phyloP scores from a whole-genome alignment of 2,329 filamentous ascomycete genomes.

The Penicillium expansum region DNA sequence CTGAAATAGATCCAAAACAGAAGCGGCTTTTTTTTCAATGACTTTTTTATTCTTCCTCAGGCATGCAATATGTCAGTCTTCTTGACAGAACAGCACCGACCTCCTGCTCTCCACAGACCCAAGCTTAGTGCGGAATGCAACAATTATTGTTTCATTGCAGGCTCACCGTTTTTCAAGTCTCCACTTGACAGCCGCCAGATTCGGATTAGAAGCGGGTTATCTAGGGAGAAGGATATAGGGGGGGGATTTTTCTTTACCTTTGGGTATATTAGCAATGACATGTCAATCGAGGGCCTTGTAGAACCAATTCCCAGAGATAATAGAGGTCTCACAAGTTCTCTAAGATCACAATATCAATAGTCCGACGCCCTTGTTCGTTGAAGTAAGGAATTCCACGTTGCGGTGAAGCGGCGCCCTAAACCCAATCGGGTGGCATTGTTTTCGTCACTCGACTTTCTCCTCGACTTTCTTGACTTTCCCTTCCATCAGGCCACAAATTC shows the following conservation, averaged over 20 bases:
- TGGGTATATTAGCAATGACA: not conserved
- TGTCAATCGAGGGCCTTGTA: not conserved
- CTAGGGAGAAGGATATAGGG: not conserved
- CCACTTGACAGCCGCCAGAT: conserved; percentile 5
- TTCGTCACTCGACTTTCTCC: conserved; percentile 19
- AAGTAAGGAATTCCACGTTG: conserved; percentile 20
- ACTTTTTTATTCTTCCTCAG: conserved; percentile 14
- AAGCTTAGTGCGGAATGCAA: not conserved
- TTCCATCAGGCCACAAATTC: conserved; percentile 14
- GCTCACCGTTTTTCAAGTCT: conserved; percentile 5
- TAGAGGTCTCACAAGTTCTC: not conserved
- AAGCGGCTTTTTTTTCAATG: conserved; percentile 37
- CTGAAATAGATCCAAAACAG: conserved; percentile 29
- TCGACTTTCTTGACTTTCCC: conserved; percentile 1
- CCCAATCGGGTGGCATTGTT: conserved; percentile 29
- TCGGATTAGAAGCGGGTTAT: not conserved
- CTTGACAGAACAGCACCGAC: not conserved
- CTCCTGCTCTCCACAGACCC: not conserved
- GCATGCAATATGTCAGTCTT: too few species aligned
- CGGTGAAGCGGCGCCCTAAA: conserved; percentile 28
- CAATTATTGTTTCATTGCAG: conserved; percentile 2
- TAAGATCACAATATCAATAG: not conserved
- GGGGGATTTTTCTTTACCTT: too few species aligned
- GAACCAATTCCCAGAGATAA: not conserved
- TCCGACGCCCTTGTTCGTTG: not conserved